phyloP scores from a whole-genome alignment of 768 basidiomycete genomes.

The Myochromella boudieri region DNA sequence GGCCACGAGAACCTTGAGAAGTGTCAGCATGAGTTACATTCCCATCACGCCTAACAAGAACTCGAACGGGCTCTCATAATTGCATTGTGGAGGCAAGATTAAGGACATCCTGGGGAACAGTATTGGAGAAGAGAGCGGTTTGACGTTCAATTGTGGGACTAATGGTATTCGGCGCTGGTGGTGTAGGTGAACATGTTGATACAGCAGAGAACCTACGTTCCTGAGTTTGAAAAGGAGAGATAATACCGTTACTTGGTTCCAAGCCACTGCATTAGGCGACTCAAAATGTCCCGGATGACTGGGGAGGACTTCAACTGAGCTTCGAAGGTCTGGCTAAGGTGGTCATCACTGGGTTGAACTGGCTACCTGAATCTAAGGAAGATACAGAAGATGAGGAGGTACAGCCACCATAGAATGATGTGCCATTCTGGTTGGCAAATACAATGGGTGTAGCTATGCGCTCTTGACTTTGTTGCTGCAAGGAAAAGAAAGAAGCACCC shows the following conservation, averaged over 20 bases:
- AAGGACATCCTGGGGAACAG: conserved; percentile 96
- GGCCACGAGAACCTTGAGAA: conserved; percentile 70
- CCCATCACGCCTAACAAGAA: conserved; percentile 92
- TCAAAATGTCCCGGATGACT: conserved; percentile 71
- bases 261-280: conserved; percentile 66
- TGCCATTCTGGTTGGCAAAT: conserved; percentile 29
- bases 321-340: conserved; percentile 54
- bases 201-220: conserved; percentile 63
- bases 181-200: conserved; percentile 45
- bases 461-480: conserved; percentile 37
- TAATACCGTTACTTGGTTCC: conserved; percentile 39
- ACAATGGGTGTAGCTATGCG: conserved; percentile 48
- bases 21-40: conserved; percentile 72
- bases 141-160: conserved; percentile 68
- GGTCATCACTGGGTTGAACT: conserved; percentile 50
- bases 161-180: conserved; percentile 31
- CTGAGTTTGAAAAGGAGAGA: conserved; percentile 36
- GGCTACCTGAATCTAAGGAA: conserved; percentile 73
- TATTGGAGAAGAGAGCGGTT: conserved; percentile 95
- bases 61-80: conserved; percentile 93
- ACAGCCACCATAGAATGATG: conserved; percentile 46
- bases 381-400: conserved; percentile 76
- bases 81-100: conserved; percentile 93
- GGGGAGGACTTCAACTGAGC: conserved; percentile 75
- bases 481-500: conserved; percentile 37